phyloP scores from a whole-genome alignment of 192 early-diverging fungal genomes.

The Coemansia sp. region DNA sequence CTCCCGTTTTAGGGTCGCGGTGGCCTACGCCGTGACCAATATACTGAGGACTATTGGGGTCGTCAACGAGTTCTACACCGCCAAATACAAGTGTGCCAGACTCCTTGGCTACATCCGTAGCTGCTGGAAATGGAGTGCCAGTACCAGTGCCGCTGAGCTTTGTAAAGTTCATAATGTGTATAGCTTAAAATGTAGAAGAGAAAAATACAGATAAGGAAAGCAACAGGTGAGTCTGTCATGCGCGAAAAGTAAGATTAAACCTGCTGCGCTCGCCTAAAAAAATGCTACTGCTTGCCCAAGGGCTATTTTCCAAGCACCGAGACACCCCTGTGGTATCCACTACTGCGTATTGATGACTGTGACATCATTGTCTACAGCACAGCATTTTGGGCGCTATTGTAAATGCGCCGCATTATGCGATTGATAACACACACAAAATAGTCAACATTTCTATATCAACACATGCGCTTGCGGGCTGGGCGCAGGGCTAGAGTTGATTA shows the following conservation, averaged over 20 bases:
- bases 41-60: constrained; percentile 40
- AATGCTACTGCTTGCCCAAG: not conserved
- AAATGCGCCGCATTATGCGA: constrained; percentile 1
- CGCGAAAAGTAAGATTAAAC: not conserved
- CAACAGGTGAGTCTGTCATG: not conserved
- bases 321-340: not conserved
- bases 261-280: not conserved
- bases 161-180: constrained; percentile 13
- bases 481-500: constrained; percentile 7
- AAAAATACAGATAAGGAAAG: not conserved
- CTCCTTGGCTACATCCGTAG: constrained; percentile 59
- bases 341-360: not conserved
- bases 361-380: not conserved
- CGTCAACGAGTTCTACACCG: constrained; percentile 41
- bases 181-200: not conserved
- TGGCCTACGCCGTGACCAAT: constrained; percentile 57
- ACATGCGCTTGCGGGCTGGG: not conserved
- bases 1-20: constrained; percentile 52
- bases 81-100: constrained; percentile 38
- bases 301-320: constrained; percentile 1
- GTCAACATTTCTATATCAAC: not conserved
- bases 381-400: not conserved
- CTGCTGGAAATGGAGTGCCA: constrained; percentile 50
- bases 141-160: constrained; percentile 45
- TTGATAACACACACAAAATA: not conserved